Evolutionary conservation across 2,329 filamentous ascomycete genomes (phyloP).

Genomic region (Paraphoma chrysanthemicola): DNA sequence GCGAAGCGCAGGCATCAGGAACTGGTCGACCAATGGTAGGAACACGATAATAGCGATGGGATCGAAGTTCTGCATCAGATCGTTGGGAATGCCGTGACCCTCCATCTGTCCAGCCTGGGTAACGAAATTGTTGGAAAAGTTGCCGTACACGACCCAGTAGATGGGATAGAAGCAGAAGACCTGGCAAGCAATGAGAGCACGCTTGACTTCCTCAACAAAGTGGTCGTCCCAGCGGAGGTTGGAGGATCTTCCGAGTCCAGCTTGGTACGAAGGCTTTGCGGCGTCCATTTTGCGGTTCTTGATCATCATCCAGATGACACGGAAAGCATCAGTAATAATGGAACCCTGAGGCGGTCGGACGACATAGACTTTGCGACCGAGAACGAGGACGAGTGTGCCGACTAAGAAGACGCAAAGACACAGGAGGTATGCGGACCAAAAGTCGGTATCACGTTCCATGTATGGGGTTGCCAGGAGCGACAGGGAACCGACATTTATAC

Average conservation of each 20-base stretch:
- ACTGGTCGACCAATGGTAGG: conserved; percentile 53
- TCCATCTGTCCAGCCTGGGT: conserved; percentile 54
- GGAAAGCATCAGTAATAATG: conserved; percentile 59
- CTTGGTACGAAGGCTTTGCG: conserved; percentile 71
- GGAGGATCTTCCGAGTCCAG: conserved; percentile 56
- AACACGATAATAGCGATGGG: conserved; percentile 56
- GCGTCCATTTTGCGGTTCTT: conserved; percentile 64
- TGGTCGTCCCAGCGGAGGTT: conserved; percentile 69
- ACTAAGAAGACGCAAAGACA: conserved; percentile 71
- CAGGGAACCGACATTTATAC: conserved; percentile 75
- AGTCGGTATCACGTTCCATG: conserved; percentile 73
- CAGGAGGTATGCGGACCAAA: conserved; percentile 72
- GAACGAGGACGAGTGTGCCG: conserved; percentile 62
- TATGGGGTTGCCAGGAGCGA: conserved; percentile 73
- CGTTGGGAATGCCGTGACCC: conserved; percentile 55
- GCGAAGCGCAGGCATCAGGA: conserved; percentile 53
- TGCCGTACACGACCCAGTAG: conserved; percentile 55
- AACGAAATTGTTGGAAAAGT: conserved; percentile 55
- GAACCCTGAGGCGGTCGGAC: conserved; percentile 49
- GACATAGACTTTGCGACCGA: conserved; percentile 47
- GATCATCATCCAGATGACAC: conserved; percentile 65
- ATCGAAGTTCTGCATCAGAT: conserved; percentile 58
- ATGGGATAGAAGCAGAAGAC: conserved; percentile 64
- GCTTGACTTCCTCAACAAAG: conserved; percentile 76
- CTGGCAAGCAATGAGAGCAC: conserved; percentile 70